Base-by-base conservation (phyloP, 2,329 filamentous ascomycete species). In the Trichoderma arundinaceum region DNA sequence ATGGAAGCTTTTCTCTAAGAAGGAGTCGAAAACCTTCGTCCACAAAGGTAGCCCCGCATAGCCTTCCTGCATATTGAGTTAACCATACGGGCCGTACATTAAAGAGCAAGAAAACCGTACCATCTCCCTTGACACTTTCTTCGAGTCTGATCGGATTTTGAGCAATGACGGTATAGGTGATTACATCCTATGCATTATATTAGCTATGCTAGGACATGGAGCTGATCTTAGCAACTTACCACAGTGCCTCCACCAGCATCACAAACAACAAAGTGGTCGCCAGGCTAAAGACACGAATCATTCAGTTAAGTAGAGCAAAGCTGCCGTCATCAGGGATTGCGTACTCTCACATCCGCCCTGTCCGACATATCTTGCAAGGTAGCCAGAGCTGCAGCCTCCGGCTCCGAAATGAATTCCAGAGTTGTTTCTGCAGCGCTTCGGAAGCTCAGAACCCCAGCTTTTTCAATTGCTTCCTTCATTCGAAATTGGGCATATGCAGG, bases 381-480 rank as follows among this genome's bases (percentile, higher is more conserved):
- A 0, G 79, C 76, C 0, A 83, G 43, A 0, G 80, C 80, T 0
- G 81, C 81, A 0, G 81, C 81, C 65, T 83, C 81, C 0, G 81
- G 81, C 64, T 83, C 82, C 0, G 77, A 75, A 0, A 82, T 68
- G 44, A 82, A 79, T 0, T 66, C 44, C 6, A 81, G 54, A 0
- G 53, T 71, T 0, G 81, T 81, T 0, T 71, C 39, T 0, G 75
- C 77, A 1, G 71, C 71, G 0, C 54, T 4, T 0, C 76, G 69
- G 0, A 43, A 8, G 0, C 70, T 64, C 0, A 81, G 68, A 2
- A 84, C 77, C 0, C 81, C 81, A 0, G 81, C 77, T 0, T 56
- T 17, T 0, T 67, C 41, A 0, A 75, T 73, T 0, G 80, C 81
- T 0, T 74, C 53, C 0, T 71, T 67, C 80, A 83, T 82, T 0